These are phyloP conservation scores for Rubia yunnanensis DNA, from an alignment of 257 asterid species.

Conservation along the genomic window DNA sequence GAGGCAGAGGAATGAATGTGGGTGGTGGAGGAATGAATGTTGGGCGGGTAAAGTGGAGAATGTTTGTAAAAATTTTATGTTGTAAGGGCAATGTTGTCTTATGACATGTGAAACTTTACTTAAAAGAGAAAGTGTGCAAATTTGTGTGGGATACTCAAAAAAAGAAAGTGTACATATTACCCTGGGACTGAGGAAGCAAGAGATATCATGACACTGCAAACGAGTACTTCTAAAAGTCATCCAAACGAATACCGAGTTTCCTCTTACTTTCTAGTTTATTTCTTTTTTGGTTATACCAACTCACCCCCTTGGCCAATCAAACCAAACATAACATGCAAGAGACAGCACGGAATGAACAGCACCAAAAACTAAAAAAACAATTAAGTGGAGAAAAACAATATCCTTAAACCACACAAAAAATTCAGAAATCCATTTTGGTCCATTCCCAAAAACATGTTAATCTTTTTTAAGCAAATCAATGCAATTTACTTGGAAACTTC, in stretches of 20 bases:
- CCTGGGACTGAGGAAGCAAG: too few species aligned
- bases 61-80: too few species aligned
- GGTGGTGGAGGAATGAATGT: too few species aligned
- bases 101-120: too few species aligned
- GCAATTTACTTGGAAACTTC: conserved; percentile 20
- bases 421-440: background rate
- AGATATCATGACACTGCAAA: too few species aligned
- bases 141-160: too few species aligned
- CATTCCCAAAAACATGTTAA: background rate
- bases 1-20: too few species aligned
- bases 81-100: too few species aligned
- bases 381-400: background rate
- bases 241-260: background rate
- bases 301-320: background rate
- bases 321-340: background rate
- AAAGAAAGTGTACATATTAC: too few species aligned
- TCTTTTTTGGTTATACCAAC: background rate
- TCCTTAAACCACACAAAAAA: background rate
- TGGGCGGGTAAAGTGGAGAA: too few species aligned
- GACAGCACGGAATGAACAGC: conserved; percentile 1
- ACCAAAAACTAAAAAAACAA: background rate
- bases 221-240: too few species aligned
- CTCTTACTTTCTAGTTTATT: background rate
- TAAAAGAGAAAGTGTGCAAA: too few species aligned
- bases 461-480: background rate